Percentiles rank a stretch among this genome's conserved stretches.
These are phyloP conservation scores for Pisolithus albus DNA, from an alignment of 768 basidiomycete genomes.

Conservation along the genomic window DNA sequence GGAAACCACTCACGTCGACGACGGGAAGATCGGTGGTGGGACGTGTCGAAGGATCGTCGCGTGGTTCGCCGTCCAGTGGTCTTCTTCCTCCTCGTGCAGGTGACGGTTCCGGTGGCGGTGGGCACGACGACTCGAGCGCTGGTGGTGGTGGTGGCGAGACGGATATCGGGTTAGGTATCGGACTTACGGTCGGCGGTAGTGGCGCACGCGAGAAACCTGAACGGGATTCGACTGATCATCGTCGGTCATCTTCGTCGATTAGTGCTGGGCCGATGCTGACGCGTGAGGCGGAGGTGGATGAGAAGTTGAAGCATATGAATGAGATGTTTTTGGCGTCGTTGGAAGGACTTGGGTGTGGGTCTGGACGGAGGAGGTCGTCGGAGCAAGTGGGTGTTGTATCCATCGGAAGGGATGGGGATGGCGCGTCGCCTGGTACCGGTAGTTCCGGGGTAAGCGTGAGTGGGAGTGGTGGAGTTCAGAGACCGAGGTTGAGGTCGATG, in stretches of 20 bases:
- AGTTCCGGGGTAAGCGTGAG: constrained; percentile 5
- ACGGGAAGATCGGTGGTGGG: constrained; percentile 7
- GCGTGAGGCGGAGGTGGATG: constrained; percentile 60
- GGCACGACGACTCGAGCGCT: too few relatives aligned
- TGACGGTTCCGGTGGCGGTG: too few relatives aligned
- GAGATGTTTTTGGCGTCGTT: constrained; percentile 60
- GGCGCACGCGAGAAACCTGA: background rate
- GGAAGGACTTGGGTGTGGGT: constrained; percentile 45
- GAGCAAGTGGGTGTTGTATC: constrained; percentile 2
- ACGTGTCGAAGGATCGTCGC: background rate
- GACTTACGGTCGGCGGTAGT: background rate
- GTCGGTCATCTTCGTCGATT: constrained; percentile 18
- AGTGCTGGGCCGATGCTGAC: constrained; percentile 49
- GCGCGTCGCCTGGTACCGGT: constrained; percentile 1
- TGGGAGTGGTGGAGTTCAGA: constrained; percentile 2
- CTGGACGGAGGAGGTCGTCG: constrained; percentile 19
- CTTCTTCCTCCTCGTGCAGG: too few relatives aligned
- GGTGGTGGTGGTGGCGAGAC: background rate
- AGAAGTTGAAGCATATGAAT: constrained; percentile 58
- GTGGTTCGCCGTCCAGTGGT: background rate
- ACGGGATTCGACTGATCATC: background rate
- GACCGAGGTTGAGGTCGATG: constrained; percentile 26
- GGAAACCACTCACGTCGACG: constrained; percentile 48
- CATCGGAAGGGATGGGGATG: constrained; percentile 10
- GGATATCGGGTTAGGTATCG: background rate